phyloP scores from a whole-genome alignment of 331 rosid species.

The Spiraea crenata region DNA sequence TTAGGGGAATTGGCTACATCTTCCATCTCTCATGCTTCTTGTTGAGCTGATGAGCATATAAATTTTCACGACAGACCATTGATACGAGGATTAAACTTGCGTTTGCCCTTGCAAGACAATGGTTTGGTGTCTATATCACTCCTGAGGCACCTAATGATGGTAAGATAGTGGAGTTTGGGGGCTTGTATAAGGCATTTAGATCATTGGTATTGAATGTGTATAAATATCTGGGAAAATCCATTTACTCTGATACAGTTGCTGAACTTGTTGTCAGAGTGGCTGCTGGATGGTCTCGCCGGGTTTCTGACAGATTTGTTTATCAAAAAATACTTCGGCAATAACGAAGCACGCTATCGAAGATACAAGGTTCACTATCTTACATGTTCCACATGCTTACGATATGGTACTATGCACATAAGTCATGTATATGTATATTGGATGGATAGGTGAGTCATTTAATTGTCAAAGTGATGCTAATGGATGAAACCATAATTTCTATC shows the following conservation, averaged over 20 bases:
- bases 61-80: constrained; percentile 64
- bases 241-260: constrained; percentile 26
- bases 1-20: too few species aligned
- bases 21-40: not conserved
- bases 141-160: constrained; percentile 91
- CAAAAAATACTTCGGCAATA: constrained; percentile 84
- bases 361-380: constrained; percentile 70
- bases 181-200: constrained; percentile 20
- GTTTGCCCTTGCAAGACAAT: constrained; percentile 86
- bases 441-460: constrained; percentile 3
- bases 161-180: constrained; percentile 30
- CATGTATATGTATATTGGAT: constrained; percentile 4
- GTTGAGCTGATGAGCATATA: constrained; percentile 15
- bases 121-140: constrained; percentile 95
- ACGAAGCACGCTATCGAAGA: constrained; percentile 89
- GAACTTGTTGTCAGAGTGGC: constrained; percentile 75
- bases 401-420: not conserved
- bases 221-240: constrained; percentile 5
- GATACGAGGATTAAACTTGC: constrained; percentile 91
- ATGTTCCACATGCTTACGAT: not conserved
- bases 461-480: constrained; percentile 5
- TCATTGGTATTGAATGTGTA: not conserved
- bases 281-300: constrained; percentile 95
- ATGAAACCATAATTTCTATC: not conserved
- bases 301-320: constrained; percentile 80